Conservation (phyloP, 352 stramenopile species). For the Pelagophyceae sp. region DNA sequence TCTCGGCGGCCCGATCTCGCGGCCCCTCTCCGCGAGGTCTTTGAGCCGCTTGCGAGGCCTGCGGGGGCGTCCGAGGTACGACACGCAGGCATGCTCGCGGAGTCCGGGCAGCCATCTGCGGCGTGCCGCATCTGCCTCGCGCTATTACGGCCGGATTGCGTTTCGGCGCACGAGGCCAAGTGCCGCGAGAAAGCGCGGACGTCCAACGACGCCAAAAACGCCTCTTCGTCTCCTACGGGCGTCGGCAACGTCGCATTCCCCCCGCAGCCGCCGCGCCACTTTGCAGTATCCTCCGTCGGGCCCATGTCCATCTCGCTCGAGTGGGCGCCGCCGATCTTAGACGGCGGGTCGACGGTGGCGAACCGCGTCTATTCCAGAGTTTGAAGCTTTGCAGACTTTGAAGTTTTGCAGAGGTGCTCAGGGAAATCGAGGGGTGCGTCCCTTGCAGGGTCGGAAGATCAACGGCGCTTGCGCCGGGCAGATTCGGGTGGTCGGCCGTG, state of each 20-base stretch:
- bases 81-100: neutral
- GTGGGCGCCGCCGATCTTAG: slow-evolving; percentile 37
- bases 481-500: no score
- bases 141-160: neutral
- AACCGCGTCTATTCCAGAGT: no score
- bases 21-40: no score
- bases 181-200: neutral
- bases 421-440: no score
- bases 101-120: neutral
- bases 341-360: slow-evolving; percentile 30
- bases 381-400: no score
- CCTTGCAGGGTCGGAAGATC: no score
- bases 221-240: no score
- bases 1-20: no score
- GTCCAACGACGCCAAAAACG: neutral
- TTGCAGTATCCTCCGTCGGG: neutral
- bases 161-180: neutral
- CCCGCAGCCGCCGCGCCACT: slow-evolving; percentile 24
- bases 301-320: slow-evolving; percentile 16
- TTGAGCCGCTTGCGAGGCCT: no score
- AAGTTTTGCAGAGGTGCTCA: no score
- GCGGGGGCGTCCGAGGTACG: no score
- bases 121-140: neutral
- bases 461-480: no score
- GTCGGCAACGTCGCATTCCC: neutral